These are phyloP conservation scores for Rhexocercosporidium sp. DNA, from an alignment of 2,329 filamentous ascomycete genomes.

Conservation along the genomic window DNA sequence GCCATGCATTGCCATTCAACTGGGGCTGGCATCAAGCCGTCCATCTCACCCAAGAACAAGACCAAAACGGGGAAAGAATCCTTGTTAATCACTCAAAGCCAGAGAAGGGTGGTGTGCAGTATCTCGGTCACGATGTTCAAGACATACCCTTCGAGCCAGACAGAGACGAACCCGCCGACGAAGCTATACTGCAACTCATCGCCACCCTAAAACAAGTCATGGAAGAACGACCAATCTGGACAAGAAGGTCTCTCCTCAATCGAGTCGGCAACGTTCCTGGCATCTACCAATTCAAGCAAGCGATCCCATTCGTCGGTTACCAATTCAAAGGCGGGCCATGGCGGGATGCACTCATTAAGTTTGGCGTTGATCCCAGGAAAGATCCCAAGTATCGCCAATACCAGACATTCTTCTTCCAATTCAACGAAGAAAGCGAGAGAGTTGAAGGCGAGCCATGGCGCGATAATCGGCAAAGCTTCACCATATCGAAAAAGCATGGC, in stretches of 20 bases:
- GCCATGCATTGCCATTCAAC: constrained; percentile 75
- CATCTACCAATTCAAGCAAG: constrained; percentile 69
- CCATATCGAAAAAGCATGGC: constrained; percentile 30
- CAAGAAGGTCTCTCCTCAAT: constrained; percentile 81
- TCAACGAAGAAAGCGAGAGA: constrained; percentile 48
- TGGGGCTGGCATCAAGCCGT: constrained; percentile 88
- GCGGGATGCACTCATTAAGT: constrained; percentile 84
- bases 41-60: constrained; percentile 54
- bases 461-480: constrained; percentile 32
- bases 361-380: constrained; percentile 83
- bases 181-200: constrained; percentile 68
- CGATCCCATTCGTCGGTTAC: constrained; percentile 85
- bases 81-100: constrained; percentile 36
- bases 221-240: constrained; percentile 81
- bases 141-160: constrained; percentile 29
- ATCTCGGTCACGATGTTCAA: constrained; percentile 32
- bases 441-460: constrained; percentile 32
- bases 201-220: constrained; percentile 68
- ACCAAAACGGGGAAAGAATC: constrained; percentile 40
- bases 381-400: constrained; percentile 80
- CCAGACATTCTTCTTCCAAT: constrained; percentile 87
- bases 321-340: constrained; percentile 93
- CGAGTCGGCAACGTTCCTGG: constrained; percentile 59
- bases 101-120: constrained; percentile 30
- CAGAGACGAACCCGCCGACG: constrained; percentile 44